These are phyloP conservation scores for Ulota crispa DNA, from an alignment of 225 moss, liverwort and hornwort genomes.

Conservation along the genomic window DNA sequence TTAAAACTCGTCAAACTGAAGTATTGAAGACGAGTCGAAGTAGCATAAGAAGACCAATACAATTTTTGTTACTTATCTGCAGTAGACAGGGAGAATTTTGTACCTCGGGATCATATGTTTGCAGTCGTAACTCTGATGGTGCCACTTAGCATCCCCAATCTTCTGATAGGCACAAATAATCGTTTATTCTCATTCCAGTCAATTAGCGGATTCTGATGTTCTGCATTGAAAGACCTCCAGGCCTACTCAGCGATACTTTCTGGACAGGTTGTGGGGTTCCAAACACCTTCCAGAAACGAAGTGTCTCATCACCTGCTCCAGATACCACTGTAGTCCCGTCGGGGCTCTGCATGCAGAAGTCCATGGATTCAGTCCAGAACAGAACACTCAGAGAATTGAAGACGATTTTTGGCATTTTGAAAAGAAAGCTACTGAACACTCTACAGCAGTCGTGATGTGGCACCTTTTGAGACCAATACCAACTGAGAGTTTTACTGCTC, in stretches of 20 bases:
- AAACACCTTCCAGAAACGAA: slow-evolving; percentile 94
- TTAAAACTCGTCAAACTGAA: background rate
- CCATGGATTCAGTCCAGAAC: background rate
- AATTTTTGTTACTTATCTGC: background rate
- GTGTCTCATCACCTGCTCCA: slow-evolving; percentile 89
- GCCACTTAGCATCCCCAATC: background rate
- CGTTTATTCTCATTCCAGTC: background rate
- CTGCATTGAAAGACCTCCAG: slow-evolving; percentile 34
- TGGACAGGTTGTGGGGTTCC: slow-evolving; percentile 44
- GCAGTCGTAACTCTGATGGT: background rate
- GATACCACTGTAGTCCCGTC: slow-evolving; percentile 86
- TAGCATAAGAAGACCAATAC: background rate
- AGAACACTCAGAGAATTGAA: background rate
- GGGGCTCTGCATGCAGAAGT: slow-evolving; percentile 52
- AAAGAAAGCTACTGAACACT: background rate
- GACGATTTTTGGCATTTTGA: too few species aligned
- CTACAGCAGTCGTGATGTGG: background rate
- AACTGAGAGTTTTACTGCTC: background rate
- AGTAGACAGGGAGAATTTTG: background rate
- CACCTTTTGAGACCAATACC: background rate
- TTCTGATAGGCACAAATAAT: background rate
- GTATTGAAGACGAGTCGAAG: background rate
- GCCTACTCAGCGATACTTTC: slow-evolving; percentile 11
- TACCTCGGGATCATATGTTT: background rate
- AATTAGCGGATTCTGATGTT: slow-evolving; percentile 39